Evolutionary conservation across 2,329 filamentous ascomycete genomes (phyloP), one percentile per base, ranked within the genome.

Genomic region (Aspergillus texensis): DNA sequence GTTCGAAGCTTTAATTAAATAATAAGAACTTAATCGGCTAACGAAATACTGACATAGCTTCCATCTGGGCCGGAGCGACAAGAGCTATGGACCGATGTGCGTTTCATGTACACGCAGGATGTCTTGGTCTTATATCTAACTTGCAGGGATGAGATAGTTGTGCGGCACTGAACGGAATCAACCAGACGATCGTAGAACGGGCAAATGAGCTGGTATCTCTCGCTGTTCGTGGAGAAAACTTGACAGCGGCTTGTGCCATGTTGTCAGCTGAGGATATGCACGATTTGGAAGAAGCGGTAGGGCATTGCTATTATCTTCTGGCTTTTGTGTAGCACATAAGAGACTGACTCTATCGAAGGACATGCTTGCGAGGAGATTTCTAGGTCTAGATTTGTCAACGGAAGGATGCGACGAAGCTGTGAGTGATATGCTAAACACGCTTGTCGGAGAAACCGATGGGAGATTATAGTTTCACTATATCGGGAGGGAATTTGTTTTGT

Each of bases 81-180:
- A 91, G 16, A 97, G 93, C 73, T 96, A 96, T 72, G 95, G 95
- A 0, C 91, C 89, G 32, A 85, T 86, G 77, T 86, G 75, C 62
- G 76, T 66, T 21, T 50, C 46, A 32, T 28, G 10, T 9, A 26
- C 34, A 54, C 24, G 11, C 19, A 24, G 1, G 14, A 8, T 1
- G 39, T 19, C 14, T 30, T 10, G 6, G 12, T 32, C 21, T 14
- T 19, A 19, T 11, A 8, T 59, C 56, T 32, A 45, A 61, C 19
- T 39, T 19, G 56, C 21, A 60, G 50, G 10, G 36, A 28, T 41
- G 9, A 30, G 32, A 54, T 64, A 86, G 83, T 59, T 98, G 95
- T 73, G 95, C 95, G 32, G 88, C 89, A 4, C 86, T 96, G 76
- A 97, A 96, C 71, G 94, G 94, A 1, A 88, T 99, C 16, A 89